Percentiles rank a stretch among this genome's conserved stretches.
Evolutionary conservation across 2,329 filamentous ascomycete species (phyloP).

Genomic region (Aspergillus proliferans): DNA sequence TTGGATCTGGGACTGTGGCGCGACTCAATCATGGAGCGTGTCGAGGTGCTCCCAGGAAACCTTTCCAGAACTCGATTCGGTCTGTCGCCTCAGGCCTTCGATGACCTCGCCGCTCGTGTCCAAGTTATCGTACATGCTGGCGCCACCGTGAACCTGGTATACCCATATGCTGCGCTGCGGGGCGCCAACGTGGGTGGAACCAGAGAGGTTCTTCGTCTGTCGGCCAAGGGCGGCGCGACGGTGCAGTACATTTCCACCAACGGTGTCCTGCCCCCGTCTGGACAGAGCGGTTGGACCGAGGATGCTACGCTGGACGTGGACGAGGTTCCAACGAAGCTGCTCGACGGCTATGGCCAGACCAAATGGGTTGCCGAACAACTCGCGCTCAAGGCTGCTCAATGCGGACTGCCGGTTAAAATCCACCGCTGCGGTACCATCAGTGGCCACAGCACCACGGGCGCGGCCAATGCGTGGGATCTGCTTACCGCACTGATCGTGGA

Average conservation of each 20-base stretch:
- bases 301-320: conserved; percentile 60
- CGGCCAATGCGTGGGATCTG: conserved; percentile 72
- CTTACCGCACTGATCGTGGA: conserved; percentile 71
- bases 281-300: conserved; percentile 62
- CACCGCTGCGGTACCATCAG: conserved; percentile 72
- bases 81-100: conserved; percentile 59
- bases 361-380: conserved; percentile 78
- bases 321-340: conserved; percentile 61
- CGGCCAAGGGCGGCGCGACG: conserved; percentile 60
- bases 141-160: conserved; percentile 73
- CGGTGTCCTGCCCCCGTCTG: conserved; percentile 65
- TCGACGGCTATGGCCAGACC: conserved; percentile 71
- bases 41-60: conserved; percentile 70
- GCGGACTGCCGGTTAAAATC: conserved; percentile 64
- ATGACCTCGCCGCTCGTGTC: conserved; percentile 57
- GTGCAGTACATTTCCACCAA: conserved; percentile 77
- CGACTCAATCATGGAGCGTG: conserved; percentile 69
- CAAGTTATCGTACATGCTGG: conserved; percentile 72
- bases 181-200: conserved; percentile 75
- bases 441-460: conserved; percentile 67
- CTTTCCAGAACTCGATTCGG: conserved; percentile 63
- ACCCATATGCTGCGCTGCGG: conserved; percentile 70
- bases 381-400: conserved; percentile 60
- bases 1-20: conserved; percentile 74
- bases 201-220: conserved; percentile 65